phyloP scores from a whole-genome alignment of 192 early-diverging fungal genomes.

The Coemansia sp. region DNA sequence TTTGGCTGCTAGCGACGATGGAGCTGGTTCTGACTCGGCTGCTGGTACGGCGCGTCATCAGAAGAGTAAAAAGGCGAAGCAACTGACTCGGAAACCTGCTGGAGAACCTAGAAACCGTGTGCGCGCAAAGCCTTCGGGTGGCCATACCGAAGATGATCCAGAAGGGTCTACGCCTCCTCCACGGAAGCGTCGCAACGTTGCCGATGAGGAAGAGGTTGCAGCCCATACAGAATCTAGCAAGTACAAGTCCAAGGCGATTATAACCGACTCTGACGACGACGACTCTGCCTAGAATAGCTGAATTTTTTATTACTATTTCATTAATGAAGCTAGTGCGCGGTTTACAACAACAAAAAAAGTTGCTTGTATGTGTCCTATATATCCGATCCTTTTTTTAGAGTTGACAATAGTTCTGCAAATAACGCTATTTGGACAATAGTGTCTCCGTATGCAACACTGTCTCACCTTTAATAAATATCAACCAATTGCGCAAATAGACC shows the following conservation, averaged over 20 bases:
- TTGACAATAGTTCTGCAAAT: too few relatives aligned
- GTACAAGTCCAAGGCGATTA: conserved; percentile 42
- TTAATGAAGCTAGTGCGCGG: neutral
- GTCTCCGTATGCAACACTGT: too few relatives aligned
- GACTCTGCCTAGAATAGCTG: neutral
- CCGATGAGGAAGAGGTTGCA: conserved; percentile 24
- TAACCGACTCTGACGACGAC: conserved; percentile 29
- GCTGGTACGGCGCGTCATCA: neutral
- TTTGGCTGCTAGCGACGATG: conserved; percentile 4
- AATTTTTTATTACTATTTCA: neutral
- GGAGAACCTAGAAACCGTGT: neutral
- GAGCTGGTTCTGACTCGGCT: neutral
- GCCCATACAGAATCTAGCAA: conserved; percentile 57
- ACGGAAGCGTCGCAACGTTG: conserved; percentile 74
- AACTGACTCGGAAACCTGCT: neutral
- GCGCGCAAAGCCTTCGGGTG: conserved; percentile 60
- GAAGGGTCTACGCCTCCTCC: conserved; percentile 76
- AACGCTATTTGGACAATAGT: too few relatives aligned
- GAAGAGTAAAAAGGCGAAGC: neutral
- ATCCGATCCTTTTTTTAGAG: too few relatives aligned
- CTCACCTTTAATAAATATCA: too few relatives aligned
- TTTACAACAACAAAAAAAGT: neutral
- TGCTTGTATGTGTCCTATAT: neutral
- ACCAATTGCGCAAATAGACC: too few relatives aligned
- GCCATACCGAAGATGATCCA: conserved; percentile 80